Evolutionary conservation across 73 alveolate species (phyloP).

Genomic region (Paramecium sonneborni): DNA sequence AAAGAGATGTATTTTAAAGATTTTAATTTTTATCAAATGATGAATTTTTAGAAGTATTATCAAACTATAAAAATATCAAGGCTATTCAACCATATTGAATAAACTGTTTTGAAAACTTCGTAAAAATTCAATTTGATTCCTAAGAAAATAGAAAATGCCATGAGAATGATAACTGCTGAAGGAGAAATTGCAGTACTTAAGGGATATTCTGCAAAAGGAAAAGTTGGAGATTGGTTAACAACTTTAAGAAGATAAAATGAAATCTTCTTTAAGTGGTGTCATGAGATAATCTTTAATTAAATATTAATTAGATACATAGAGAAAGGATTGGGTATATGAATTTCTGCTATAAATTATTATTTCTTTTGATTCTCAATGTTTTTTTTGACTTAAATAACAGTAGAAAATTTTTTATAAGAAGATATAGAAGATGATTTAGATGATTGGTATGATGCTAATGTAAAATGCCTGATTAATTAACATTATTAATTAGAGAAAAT

Average conservation of each 20-base stretch:
- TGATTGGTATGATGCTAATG: conserved; percentile 81
- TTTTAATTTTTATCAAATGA: conserved; percentile 97
- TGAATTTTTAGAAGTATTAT: conserved; percentile 90
- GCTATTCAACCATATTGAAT: conserved; percentile 87
- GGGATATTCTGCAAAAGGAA: conserved; percentile 84
- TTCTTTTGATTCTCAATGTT: conserved; percentile 76
- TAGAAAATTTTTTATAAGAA: conserved; percentile 74
- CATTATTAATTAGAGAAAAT: conserved; percentile 89
- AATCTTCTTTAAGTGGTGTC: conserved; percentile 77
- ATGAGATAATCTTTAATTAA: conserved; percentile 82
- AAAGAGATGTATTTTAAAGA: conserved; percentile 91
- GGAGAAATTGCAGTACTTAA: conserved; percentile 84
- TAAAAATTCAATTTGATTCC: conserved; percentile 84
- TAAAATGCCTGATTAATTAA: conserved; percentile 78
- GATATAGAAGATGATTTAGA: conserved; percentile 79
- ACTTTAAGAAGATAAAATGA: conserved; percentile 86
- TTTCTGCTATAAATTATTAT: conserved; percentile 86
- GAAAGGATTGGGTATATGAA: conserved; percentile 86
- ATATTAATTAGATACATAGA: conserved; percentile 77
- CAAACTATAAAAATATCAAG: conserved; percentile 84
- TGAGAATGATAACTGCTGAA: conserved; percentile 86
- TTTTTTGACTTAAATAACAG: conserved; percentile 81
- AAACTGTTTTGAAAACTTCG: conserved; percentile 92
- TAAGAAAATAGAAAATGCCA: conserved; percentile 77
- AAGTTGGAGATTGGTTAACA: conserved; percentile 97